Evolutionary conservation across 495 filamentous ascomycete genomes (phyloP).

Genomic region (Aspergillus carlsbadensis): DNA sequence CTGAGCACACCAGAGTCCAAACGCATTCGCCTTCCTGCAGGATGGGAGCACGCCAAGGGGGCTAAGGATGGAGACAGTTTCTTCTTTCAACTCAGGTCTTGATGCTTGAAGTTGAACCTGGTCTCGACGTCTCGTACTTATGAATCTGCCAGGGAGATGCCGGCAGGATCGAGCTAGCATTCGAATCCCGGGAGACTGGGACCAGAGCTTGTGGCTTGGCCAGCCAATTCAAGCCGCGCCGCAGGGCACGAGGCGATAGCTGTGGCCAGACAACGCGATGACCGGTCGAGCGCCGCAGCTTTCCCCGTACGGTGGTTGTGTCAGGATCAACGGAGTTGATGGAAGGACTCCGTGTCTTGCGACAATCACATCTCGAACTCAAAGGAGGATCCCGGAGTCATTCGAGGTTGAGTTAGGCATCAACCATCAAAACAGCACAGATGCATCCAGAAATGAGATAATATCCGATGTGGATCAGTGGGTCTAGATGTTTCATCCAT

Average conservation of each 20-base stretch:
- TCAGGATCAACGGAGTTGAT: neutral
- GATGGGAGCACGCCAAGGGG: conserved; percentile 2
- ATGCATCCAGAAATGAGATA: conserved; percentile 3
- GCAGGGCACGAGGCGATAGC: conserved; percentile 13
- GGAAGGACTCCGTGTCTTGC: no score
- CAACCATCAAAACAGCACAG: conserved; percentile 2
- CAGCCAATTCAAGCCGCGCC: conserved; percentile 13
- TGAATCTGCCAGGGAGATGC: neutral
- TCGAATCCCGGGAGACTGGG: conserved; percentile 5
- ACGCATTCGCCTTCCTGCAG: conserved; percentile 3
- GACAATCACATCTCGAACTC: neutral
- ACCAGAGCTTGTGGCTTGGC: conserved; percentile 10
- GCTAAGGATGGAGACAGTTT: conserved; percentile 1
- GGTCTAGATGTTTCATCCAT: conserved; percentile 13
- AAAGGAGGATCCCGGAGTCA: neutral
- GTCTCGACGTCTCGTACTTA: conserved; percentile 9
- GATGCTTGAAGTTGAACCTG: no score
- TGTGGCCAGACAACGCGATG: conserved; percentile 3
- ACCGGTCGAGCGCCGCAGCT: neutral
- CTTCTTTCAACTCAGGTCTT: conserved; percentile 9
- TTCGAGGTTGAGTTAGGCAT: conserved; percentile 3
- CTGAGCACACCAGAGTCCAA: neutral
- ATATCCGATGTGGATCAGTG: conserved; percentile 17
- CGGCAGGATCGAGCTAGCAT: conserved; percentile 12
- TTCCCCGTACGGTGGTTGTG: neutral